Evolutionary conservation across 202 grass and related monocot species (phyloP).

Genomic region (Brachypodium distachyon): DNA sequence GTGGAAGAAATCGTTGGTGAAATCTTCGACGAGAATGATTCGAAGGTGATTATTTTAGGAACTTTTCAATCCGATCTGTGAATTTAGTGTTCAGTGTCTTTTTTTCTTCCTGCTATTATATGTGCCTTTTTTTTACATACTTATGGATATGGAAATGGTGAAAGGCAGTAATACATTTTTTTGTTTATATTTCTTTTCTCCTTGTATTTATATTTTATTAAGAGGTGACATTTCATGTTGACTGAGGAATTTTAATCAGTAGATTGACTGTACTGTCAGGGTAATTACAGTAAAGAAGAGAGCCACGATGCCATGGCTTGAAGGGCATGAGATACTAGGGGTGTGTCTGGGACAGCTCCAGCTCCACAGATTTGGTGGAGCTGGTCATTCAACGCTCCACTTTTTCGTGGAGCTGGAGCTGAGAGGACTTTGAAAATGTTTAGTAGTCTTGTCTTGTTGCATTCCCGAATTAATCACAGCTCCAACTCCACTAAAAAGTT

Average conservation of each 20-base stretch:
- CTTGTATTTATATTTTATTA: neutral
- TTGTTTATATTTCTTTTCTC: neutral
- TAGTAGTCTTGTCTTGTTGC: too few relatives aligned
- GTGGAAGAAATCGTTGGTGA: slow-evolving; percentile 99
- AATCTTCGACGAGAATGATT: slow-evolving; percentile 99
- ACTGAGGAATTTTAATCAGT: neutral
- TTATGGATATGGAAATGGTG: neutral
- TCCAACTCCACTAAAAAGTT: too few relatives aligned
- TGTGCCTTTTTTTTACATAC: neutral
- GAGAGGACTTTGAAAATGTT: too few relatives aligned
- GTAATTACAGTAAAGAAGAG: neutral
- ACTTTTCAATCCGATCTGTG: neutral
- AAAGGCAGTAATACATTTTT: neutral
- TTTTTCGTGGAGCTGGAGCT: too few relatives aligned
- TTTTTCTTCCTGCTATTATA: neutral
- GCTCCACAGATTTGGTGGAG: neutral
- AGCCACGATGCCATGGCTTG: neutral
- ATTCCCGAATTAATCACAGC: too few relatives aligned
- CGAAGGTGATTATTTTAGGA: slow-evolving; percentile 56
- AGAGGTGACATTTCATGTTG: neutral
- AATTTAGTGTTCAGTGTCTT: neutral
- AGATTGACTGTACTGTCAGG: neutral
- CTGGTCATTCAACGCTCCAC: too few relatives aligned
- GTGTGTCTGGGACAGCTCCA: too few relatives aligned
- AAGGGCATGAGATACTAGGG: neutral